Evolutionary conservation across 805 yeast genomes (phyloP).

Genomic region (Sugiyamaella boreocaroliniensis): DNA sequence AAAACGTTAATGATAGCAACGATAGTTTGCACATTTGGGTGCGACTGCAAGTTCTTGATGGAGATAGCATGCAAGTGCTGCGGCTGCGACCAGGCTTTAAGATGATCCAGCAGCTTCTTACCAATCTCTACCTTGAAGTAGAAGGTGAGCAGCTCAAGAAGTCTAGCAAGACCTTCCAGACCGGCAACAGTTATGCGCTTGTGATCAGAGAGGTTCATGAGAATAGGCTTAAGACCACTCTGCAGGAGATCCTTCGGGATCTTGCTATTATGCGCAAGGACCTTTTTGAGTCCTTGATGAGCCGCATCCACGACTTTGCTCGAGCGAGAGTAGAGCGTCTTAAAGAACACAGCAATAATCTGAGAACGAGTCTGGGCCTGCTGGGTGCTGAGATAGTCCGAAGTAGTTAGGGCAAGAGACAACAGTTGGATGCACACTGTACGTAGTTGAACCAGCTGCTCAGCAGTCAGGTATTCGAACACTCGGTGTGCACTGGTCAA

Average conservation of each 20-base stretch:
- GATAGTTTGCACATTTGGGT: slow-evolving; percentile 77
- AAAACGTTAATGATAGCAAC: slow-evolving; percentile 86
- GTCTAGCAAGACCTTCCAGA: slow-evolving; percentile 80
- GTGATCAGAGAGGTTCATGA: slow-evolving; percentile 91
- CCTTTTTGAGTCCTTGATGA: slow-evolving; percentile 76
- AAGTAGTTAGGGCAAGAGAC: slow-evolving; percentile 75
- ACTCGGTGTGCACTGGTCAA: slow-evolving; percentile 80
- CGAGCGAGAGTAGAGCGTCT: slow-evolving; percentile 79
- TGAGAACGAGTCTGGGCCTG: slow-evolving; percentile 58
- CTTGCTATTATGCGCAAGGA: slow-evolving; percentile 76
- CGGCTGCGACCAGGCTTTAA: slow-evolving; percentile 94
- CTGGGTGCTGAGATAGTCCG: slow-evolving; percentile 72
- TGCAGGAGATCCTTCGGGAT: slow-evolving; percentile 93
- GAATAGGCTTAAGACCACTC: slow-evolving; percentile 89
- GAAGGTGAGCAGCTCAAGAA: slow-evolving; percentile 78
- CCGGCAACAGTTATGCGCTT: slow-evolving; percentile 85
- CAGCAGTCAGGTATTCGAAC: slow-evolving; percentile 79
- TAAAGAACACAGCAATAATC: slow-evolving; percentile 89
- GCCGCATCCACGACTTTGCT: slow-evolving; percentile 90
- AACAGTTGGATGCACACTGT: slow-evolving; percentile 83
- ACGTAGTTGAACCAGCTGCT: slow-evolving; percentile 77
- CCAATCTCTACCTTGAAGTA: slow-evolving; percentile 98
- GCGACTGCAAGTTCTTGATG: slow-evolving; percentile 70
- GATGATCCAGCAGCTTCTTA: slow-evolving; percentile 80
- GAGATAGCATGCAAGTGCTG: slow-evolving; percentile 67